Base-by-base conservation (phyloP, 2,329 filamentous ascomycete genomes). In the Venturia oleaginea region DNA sequence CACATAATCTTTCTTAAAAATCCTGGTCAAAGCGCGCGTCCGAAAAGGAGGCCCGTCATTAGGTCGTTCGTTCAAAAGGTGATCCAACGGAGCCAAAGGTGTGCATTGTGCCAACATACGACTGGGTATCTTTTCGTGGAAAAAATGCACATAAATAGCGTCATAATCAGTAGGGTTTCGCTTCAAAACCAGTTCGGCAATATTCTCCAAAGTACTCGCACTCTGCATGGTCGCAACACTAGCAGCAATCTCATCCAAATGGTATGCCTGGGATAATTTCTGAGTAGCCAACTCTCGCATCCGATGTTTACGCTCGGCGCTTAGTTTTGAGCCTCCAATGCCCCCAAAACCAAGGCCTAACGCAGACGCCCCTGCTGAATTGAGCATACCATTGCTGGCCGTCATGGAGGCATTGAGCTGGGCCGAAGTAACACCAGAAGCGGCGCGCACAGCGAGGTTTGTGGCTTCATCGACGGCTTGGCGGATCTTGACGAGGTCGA, bases 101-200 rank as follows among this genome's bases (percentile, higher is more conserved):
- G 89, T 92, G 69, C 83, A 86, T 70, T 90, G 84, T 42, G 86
- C 88, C 72, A 94, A 78, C 72, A 88, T 86, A 51, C 88, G 79
- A 48, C 86, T 89, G 1, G 90, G 88, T 32, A 94, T 92, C 82
- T 93, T 94, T 76, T 95, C 90, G 76, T 93, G 90, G 74, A 95
- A 95, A 77, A 93, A 94, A 72, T 94, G 89, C n/a, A 94, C 91
- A 72, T 94, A 94, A 74, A 88, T 89, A 34, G 90, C 91, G 71
- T 94, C 89, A 54, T 80, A 59, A 71, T 92, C 86, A 61, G 81
- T 73, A n/a, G 84, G 80, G 66, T 84, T 86, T 66, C 89, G 81
- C 72, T 89, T 85, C 67, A 94, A 76, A 38, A 95, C 90, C 67
- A 88, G 79, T 6, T 83, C 81, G 2, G 88, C 90, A 2, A 94